Evolutionary conservation across 805 yeast species (phyloP), one percentile per base, ranked within the genome.

Genomic region (Candida gorgasii): DNA sequence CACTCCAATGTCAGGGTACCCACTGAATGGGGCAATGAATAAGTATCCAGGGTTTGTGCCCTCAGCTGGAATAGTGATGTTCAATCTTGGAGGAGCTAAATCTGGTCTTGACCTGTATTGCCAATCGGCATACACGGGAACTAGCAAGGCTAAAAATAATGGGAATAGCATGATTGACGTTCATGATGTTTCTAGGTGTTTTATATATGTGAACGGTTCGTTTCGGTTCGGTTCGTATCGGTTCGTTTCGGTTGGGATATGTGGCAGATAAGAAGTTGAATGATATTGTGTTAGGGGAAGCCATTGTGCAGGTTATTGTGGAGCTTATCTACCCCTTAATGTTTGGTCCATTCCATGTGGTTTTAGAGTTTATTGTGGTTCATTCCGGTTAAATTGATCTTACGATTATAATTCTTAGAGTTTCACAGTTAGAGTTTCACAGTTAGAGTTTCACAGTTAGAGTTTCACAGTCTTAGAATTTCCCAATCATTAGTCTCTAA

Each of bases 61-160:
- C 2, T 46, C 52, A 13, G 61, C 62, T 3, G 59, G 50, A 18
- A 58, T 51, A 17, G 69, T 40, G 12, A 40, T 40, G 49, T 66
- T 63, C 48, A 63, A 52, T 4, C 31, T 43, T 9, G 69, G 69
- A 11, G 63, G 60, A 5, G 67, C 44, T 34, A 66, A 54, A 42
- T 66, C 72, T 2, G 69, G 65, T 34, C 70, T 51, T 5, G 69
- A 57, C 36, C 59, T 57, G 56, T 50, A 64, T 36, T 54, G 63
- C 57, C 59, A 58, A 39, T 61, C 65, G n/a, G 60, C 66, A 30
- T n/a, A 28, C 4, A 15, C 31, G 7, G 31, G 31, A n/a, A 43
- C 34, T 13, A 48, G 53, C 9, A 38, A 15, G 6, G 39, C 37
- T 19, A 46, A 40, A 6, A 29, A 3, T 14, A 35, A 11, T n/a